Percentiles rank a stretch among this genome's conserved stretches.
These are phyloP conservation scores for Cajanus cajan DNA, from an alignment of 306 rosid species.

Conservation along the genomic window DNA sequence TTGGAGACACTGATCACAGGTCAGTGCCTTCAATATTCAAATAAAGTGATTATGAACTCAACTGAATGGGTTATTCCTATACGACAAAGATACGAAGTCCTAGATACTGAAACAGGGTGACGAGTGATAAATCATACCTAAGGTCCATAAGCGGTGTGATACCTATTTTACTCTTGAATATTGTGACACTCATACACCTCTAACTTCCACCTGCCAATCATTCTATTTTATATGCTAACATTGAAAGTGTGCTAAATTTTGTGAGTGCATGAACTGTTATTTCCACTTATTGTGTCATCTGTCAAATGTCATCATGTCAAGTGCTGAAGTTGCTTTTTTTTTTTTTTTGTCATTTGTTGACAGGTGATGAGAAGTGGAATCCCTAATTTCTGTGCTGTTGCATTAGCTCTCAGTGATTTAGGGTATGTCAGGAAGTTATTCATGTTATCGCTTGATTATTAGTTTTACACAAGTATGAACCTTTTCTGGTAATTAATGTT, in stretches of 20 bases:
- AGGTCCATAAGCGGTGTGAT: background rate
- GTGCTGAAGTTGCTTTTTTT: slow-evolving; percentile 6
- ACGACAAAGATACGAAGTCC: background rate
- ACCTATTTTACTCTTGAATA: background rate
- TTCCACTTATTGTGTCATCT: slow-evolving; percentile 15
- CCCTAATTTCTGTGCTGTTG: slow-evolving; percentile 98
- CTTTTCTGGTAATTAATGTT: background rate
- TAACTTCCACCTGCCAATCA: background rate
- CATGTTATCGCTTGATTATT: slow-evolving; percentile 15
- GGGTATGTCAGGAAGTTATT: slow-evolving; percentile 68
- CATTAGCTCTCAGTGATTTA: slow-evolving; percentile 83
- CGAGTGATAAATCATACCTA: slow-evolving; percentile 12
- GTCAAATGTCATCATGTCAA: background rate
- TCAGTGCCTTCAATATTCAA: slow-evolving; percentile 3
- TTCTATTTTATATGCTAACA: background rate
- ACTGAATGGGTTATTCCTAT: slow-evolving; percentile 9
- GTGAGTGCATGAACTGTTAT: background rate
- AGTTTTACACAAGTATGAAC: background rate
- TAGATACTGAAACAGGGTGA: background rate
- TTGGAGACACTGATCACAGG: slow-evolving; percentile 1
- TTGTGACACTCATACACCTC: background rate
- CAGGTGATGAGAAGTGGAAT: slow-evolving; percentile 98
- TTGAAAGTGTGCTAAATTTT: slow-evolving; percentile 16
- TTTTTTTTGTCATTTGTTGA: slow-evolving; percentile 33
- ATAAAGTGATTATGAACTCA: background rate